Percentiles rank a stretch among this genome's conserved stretches.
phyloP scores from a whole-genome alignment of 2,329 filamentous ascomycete species.

The Diaporthe ilicicola region DNA sequence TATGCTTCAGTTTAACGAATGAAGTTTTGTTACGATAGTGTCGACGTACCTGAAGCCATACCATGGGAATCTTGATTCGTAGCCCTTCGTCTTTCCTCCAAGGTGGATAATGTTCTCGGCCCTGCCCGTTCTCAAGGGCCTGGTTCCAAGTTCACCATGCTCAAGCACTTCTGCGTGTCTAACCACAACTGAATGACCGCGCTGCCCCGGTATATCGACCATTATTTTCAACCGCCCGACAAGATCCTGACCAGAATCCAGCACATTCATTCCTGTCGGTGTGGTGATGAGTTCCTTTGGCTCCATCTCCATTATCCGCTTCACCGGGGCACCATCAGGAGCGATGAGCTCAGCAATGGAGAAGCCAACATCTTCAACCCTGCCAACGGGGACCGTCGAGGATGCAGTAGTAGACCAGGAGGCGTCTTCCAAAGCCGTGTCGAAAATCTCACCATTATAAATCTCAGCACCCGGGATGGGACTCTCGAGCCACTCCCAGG shows the following conservation, averaged over 20 bases:
- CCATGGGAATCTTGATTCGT: constrained; percentile 48
- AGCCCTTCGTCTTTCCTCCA: constrained; percentile 31
- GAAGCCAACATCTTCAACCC: background rate
- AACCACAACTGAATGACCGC: constrained; percentile 53
- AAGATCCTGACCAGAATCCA: constrained; percentile 68
- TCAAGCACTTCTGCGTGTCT: constrained; percentile 65
- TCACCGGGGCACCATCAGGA: constrained; percentile 44
- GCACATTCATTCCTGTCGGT: constrained; percentile 52
- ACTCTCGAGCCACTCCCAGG: background rate
- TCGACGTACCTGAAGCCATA: constrained; percentile 55
- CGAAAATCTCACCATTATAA: background rate
- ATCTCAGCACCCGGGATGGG: background rate
- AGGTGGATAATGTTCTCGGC: constrained; percentile 49
- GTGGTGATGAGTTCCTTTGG: constrained; percentile 20
- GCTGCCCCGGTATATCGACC: constrained; percentile 42
- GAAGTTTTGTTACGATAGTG: background rate
- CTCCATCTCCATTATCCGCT: constrained; percentile 38
- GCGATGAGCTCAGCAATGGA: constrained; percentile 35
- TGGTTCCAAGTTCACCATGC: constrained; percentile 49
- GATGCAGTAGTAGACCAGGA: background rate
- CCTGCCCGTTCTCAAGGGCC: constrained; percentile 53
- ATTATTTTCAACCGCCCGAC: constrained; percentile 58
- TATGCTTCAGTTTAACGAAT: constrained; percentile 37
- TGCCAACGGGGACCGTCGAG: background rate
- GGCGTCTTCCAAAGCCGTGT: background rate